phyloP scores from a whole-genome alignment of 371 early-diverging fungal genomes.

The Dinochytrium kinnereticum region DNA sequence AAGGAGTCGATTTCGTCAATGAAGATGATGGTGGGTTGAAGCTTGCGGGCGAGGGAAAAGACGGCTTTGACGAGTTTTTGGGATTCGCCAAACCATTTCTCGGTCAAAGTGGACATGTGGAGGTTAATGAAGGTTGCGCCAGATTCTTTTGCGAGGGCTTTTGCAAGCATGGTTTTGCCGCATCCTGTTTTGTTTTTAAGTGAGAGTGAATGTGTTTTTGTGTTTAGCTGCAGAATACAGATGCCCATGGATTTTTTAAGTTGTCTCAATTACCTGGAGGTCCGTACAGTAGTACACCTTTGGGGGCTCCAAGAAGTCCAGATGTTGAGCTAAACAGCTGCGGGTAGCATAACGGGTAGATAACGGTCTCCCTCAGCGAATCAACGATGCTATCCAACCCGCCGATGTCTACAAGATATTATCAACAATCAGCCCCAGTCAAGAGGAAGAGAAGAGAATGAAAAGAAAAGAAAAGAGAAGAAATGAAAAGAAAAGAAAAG shows the following conservation, averaged over 20 bases:
- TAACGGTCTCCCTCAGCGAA: conserved; percentile 90
- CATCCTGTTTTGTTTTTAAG: conserved; percentile 58
- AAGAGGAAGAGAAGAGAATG: not conserved
- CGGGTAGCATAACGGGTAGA: conserved; percentile 92
- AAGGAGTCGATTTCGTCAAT: conserved; percentile 98
- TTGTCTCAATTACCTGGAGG: conserved; percentile 63
- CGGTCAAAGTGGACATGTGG: conserved; percentile 93
- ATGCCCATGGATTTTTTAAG: not conserved
- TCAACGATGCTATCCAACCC: conserved; percentile 92
- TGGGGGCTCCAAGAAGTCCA: conserved; percentile 84
- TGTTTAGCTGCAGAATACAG: not conserved
- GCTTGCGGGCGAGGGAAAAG: conserved; percentile 90
- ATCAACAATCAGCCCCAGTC: not conserved
- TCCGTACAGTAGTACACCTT: conserved; percentile 93
- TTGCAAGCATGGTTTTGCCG: conserved; percentile 98
- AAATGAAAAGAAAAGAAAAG: no score
- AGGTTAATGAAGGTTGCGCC: conserved; percentile 95
- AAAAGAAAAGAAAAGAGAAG: no score
- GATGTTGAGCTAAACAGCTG: conserved; percentile 84
- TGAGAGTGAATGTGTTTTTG: not conserved
- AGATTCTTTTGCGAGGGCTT: conserved; percentile 95
- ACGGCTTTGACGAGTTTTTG: conserved; percentile 92
- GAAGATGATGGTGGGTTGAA: conserved; percentile 95
- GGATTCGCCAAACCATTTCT: conserved; percentile 97
- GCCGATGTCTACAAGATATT: conserved; percentile 73